These are phyloP conservation scores for Euptelea pleiosperma DNA, from an alignment of 164 flowering plant species.

Conservation along the genomic window DNA sequence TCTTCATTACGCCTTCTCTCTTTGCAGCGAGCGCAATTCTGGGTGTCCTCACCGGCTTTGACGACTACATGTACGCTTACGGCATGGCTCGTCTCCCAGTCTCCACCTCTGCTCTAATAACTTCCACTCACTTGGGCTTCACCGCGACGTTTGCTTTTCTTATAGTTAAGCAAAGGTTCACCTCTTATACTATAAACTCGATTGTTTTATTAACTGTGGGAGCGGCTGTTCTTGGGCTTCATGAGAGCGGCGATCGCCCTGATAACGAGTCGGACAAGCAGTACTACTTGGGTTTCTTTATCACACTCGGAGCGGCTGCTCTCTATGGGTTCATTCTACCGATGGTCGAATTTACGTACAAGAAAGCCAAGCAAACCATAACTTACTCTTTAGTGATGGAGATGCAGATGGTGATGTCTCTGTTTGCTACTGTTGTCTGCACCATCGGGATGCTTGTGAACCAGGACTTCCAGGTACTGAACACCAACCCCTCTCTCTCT, in stretches of 20 bases:
- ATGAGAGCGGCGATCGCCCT: constrained; percentile 36
- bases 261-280: constrained; percentile 18
- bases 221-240: constrained; percentile 42
- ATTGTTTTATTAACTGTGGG: constrained; percentile 43
- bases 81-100: constrained; percentile 12
- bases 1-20: constrained; percentile 23
- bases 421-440: constrained; percentile 44
- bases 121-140: constrained; percentile 6
- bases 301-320: constrained; percentile 47
- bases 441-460: constrained; percentile 48
- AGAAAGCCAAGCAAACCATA: constrained; percentile 35
- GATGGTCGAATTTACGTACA: constrained; percentile 41
- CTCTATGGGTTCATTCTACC: constrained; percentile 50
- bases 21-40: constrained; percentile 19
- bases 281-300: constrained; percentile 38
- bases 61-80: constrained; percentile 18
- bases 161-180: constrained; percentile 36
- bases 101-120: constrained; percentile 12
- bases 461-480: constrained; percentile 56
- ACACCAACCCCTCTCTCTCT: not conserved
- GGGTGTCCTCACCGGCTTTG: constrained; percentile 28
- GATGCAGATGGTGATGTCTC: constrained; percentile 40
- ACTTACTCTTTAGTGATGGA: constrained; percentile 46
- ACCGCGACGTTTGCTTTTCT: not conserved
- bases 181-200: constrained; percentile 45